These are phyloP conservation scores for Rhodotorula toruloides DNA, from an alignment of 768 basidiomycete genomes.

Conservation along the genomic window DNA sequence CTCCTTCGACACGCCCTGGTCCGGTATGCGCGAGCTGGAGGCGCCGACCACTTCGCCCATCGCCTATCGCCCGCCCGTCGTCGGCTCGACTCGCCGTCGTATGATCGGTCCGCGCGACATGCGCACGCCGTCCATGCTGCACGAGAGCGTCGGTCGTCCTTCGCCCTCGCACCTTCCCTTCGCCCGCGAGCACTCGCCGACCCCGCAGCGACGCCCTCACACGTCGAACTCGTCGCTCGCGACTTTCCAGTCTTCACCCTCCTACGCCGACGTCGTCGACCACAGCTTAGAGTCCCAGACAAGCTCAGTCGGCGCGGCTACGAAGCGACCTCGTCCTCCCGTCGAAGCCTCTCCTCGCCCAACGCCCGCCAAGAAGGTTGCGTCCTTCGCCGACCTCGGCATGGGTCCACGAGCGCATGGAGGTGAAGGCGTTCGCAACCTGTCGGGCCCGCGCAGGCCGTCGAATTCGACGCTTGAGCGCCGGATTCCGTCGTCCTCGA, in stretches of 20 bases:
- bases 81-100: conserved; percentile 18
- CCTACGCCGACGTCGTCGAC: background rate
- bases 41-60: conserved; percentile 26
- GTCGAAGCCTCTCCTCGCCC: conserved; percentile 27
- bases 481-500: conserved; percentile 10
- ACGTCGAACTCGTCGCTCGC: background rate
- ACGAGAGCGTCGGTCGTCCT: background rate
- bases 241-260: background rate
- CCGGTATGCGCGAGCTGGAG: background rate
- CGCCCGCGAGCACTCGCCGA: conserved; percentile 10
- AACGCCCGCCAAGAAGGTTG: conserved; percentile 32
- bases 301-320: background rate
- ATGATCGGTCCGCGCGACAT: conserved; percentile 35
- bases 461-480: background rate
- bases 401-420: conserved; percentile 7
- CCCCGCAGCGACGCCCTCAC: conserved; percentile 12
- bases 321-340: conserved; percentile 20
- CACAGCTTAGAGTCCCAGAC: background rate
- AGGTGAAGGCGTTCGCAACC: no score
- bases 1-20: conserved; percentile 14
- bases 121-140: background rate
- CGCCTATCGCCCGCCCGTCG: conserved; percentile 6
- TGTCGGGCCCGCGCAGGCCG: background rate
- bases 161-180: conserved; percentile 10
- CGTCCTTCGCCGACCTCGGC: background rate